Base-by-base conservation (phyloP, 352 stramenopile genomes). In the Phytophthora foliorum region DNA sequence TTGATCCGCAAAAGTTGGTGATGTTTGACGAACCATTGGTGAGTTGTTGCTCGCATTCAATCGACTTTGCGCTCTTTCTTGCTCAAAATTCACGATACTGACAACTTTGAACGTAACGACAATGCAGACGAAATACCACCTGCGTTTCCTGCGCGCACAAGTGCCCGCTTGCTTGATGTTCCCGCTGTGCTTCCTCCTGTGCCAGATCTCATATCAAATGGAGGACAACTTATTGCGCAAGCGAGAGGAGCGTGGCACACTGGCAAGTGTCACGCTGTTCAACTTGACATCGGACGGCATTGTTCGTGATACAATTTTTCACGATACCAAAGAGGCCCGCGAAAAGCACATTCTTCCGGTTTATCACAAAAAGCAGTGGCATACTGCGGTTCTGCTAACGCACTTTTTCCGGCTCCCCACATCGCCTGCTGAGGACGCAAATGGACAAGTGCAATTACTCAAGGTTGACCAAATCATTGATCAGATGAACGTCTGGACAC, bases 11-110 rank as follows among this genome's bases (percentile, higher is more conserved):
- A 59, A 91, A 92, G 53, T 38, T 91, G 24, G 82, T 94, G 24
- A 89, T 94, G 77, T 93, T 95, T 53, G 89, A 96, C 42, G 89
- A 96, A 48, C 86, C 89, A n/a, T 74, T 95, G 81, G 88, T 95
- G 66, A 78, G 83, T 77, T 63, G 14, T 27, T 45, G 36, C 63
- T 11, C 17, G 64, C 9, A 9, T 54, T 62, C 29, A 31, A 6
- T 2, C 29, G 36, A 19, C 6, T 19, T 9, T 6, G 36, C 19
- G 14, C 36, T 42, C 17, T 10, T 42, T 42, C 36, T 42, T 19
- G 36, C 14, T 42, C 17, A 36, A 21, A 36, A 31, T 31, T 21
- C 11, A 32, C 19, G 31, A 14, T 64, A 57, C 57, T 79, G n/a
- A 70, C 25, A 24, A 41, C 48, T 65, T 49, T 67, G 56, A 29